These are phyloP conservation scores for Excoecaria cochinchinensis DNA, from an alignment of 345 rosid species.

Conservation along the genomic window DNA sequence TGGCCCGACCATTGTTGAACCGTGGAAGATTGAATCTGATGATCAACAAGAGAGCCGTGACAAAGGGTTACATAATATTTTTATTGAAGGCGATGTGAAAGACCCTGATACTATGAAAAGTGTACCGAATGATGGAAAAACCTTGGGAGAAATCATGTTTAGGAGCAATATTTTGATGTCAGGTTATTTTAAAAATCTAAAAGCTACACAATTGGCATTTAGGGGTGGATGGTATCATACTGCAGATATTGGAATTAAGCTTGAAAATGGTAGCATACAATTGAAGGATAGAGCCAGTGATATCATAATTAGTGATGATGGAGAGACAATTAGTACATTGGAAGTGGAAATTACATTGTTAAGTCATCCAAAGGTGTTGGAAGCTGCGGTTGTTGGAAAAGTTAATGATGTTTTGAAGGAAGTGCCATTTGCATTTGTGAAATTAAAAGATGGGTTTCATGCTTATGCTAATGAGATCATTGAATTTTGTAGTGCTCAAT, in stretches of 20 bases:
- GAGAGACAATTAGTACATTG: slow-evolving; percentile 38
- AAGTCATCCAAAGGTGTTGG: slow-evolving; percentile 41
- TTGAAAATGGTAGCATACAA: slow-evolving; percentile 49
- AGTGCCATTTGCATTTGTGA: slow-evolving; percentile 50
- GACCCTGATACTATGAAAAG: slow-evolving; percentile 47
- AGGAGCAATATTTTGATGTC: slow-evolving; percentile 53
- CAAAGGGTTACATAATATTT: slow-evolving; percentile 35
- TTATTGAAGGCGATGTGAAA: slow-evolving; percentile 41
- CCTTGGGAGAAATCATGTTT: slow-evolving; percentile 59
- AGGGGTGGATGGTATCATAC: slow-evolving; percentile 63
- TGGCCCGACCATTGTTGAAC: slow-evolving; percentile 41
- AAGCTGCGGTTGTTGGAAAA: slow-evolving; percentile 50
- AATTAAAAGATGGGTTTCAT: slow-evolving; percentile 35
- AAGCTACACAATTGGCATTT: slow-evolving; percentile 50
- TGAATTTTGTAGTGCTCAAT: slow-evolving; percentile 28
- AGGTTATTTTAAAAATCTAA: slow-evolving; percentile 49
- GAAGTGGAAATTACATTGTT: slow-evolving; percentile 45
- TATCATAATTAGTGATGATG: slow-evolving; percentile 23
- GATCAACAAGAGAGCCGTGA: slow-evolving; percentile 10
- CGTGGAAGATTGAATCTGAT: slow-evolving; percentile 29
- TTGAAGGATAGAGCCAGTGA: slow-evolving; percentile 63
- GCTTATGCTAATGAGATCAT: slow-evolving; percentile 35
- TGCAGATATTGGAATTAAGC: slow-evolving; percentile 50
- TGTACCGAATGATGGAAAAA: slow-evolving; percentile 51
- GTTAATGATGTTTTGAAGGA: slow-evolving; percentile 23